Evolutionary conservation across 2,329 filamentous ascomycete species (phyloP).

Genomic region (Pleurostoma richardsiae): DNA sequence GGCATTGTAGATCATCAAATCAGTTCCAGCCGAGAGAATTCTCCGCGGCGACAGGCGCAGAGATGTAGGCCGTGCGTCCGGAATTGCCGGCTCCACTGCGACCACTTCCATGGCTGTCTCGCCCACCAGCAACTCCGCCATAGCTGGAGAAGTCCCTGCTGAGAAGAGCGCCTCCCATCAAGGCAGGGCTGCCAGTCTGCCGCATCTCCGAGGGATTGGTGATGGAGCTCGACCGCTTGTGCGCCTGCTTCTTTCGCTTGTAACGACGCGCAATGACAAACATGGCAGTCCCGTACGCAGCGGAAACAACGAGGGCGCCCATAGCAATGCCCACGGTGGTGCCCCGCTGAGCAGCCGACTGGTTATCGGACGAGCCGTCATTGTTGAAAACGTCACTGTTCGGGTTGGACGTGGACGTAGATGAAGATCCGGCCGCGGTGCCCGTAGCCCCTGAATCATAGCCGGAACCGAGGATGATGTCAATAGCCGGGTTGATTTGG

Average conservation of each 20-base stretch:
- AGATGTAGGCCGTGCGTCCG: slow-evolving; percentile 64
- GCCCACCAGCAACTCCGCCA: slow-evolving; percentile 41
- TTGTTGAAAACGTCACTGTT: slow-evolving; percentile 26
- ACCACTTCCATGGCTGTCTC: slow-evolving; percentile 53
- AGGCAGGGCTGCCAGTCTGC: slow-evolving; percentile 49
- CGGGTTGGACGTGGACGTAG: slow-evolving; percentile 16
- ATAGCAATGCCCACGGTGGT: slow-evolving; percentile 68
- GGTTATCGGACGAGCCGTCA: slow-evolving; percentile 29
- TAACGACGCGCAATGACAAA: slow-evolving; percentile 88
- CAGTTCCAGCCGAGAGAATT: slow-evolving; percentile 97
- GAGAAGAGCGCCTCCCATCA: slow-evolving; percentile 66
- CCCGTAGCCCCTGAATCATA: slow-evolving; percentile 32
- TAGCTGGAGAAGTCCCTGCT: slow-evolving; percentile 53
- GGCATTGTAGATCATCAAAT: slow-evolving; percentile 17
- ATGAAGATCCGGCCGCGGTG: slow-evolving; percentile 29
- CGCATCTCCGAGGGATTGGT: slow-evolving; percentile 52
- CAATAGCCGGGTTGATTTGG: slow-evolving; percentile 81
- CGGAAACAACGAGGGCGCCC: slow-evolving; percentile 72
- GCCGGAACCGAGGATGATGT: slow-evolving; percentile 47
- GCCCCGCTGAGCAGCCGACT: slow-evolving; percentile 54
- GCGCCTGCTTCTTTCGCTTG: slow-evolving; percentile 75
- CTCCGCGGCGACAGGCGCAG: slow-evolving; percentile 84
- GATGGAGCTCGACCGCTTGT: slow-evolving; percentile 73
- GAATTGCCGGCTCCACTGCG: slow-evolving; percentile 48
- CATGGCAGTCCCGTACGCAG: slow-evolving; percentile 91